Evolutionary conservation across 805 yeast genomes (phyloP), one percentile per base, ranked within the genome.

Genomic region (Komagataella pastoris): DNA sequence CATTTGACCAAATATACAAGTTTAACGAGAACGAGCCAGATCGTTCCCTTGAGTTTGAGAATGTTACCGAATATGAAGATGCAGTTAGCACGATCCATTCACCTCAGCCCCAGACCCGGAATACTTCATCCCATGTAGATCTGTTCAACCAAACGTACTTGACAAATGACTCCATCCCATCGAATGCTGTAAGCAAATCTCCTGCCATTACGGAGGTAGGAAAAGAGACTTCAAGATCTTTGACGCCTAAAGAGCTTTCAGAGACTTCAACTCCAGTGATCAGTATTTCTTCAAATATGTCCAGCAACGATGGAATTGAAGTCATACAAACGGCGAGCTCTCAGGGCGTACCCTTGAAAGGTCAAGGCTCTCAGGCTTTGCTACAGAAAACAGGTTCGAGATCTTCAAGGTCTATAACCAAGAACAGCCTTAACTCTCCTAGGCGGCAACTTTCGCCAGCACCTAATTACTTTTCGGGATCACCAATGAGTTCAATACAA

Each of bases 401-500:
- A 30, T 30, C 40, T 30, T 30, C 40, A 10, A 30, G 40, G 14
- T 17, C 50, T 14, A 48, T 46, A 50, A 55, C 44, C 51, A 54
- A 10, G 60, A 58, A 47, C 64, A 46, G 4, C 19, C 56, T 53
- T 51, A 66, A 45, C 46, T 77, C 84, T 1, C 85, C 85, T 14
- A 68, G 82, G 58, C 65, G 83, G 54, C 79, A 75, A 36, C 67
- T 80, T 5, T 80, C 85, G 1, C 80, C 85, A 2, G 73, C 73
- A 56, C 71, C 63, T 12, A 45, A 24, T 36, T 51, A 51, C 40
- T 48, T 51, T 12, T 44, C 48, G 12, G 30, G 40, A 66, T 74
- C 78, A 1, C 84, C 83, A 18, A 65, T 82, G 60, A 76, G 89
- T 12, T 76, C 85, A 0, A 72, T 81, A 18, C 88, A 81, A 58